Evolutionary conservation across 2,329 filamentous ascomycete genomes (phyloP).

Genomic region (Curvularia hawaiiensis): DNA sequence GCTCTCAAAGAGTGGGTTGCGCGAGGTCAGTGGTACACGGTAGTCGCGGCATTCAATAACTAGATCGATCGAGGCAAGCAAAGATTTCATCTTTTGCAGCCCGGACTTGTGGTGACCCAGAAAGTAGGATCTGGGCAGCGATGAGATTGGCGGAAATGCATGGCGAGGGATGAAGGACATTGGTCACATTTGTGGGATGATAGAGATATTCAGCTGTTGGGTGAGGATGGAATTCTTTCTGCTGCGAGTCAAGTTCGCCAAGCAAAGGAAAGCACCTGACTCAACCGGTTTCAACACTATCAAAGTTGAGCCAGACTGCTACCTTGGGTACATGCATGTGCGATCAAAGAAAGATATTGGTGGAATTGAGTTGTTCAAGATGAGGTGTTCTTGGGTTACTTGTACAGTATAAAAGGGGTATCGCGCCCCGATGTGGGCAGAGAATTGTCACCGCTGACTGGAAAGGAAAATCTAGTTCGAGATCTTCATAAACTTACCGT

Average conservation of each 20-base stretch:
- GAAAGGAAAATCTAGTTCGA: not conserved
- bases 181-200: slow-evolving; percentile 19
- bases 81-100: slow-evolving; percentile 78
- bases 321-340: not conserved
- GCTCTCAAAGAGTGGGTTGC: slow-evolving; percentile 87
- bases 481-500: too few relatives aligned
- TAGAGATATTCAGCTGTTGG: not conserved
- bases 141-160: slow-evolving; percentile 72
- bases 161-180: slow-evolving; percentile 70
- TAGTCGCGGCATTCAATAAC: slow-evolving; percentile 96
- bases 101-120: slow-evolving; percentile 89
- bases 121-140: slow-evolving; percentile 88
- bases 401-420: not conserved
- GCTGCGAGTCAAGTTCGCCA: slow-evolving; percentile 5
- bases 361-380: not conserved
- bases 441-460: too few relatives aligned
- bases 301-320: not conserved
- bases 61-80: slow-evolving; percentile 80
- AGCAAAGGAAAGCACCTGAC: slow-evolving; percentile 11
- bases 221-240: slow-evolving; percentile 7
- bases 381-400: not conserved
- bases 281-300: not conserved
- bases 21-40: slow-evolving; percentile 83
- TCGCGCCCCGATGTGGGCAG: not conserved
- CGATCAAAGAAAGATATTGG: not conserved